Evolutionary conservation across 257 asterid species (phyloP), one percentile per base, ranked within the genome.

Genomic region (Haberlea rhodopensis): DNA sequence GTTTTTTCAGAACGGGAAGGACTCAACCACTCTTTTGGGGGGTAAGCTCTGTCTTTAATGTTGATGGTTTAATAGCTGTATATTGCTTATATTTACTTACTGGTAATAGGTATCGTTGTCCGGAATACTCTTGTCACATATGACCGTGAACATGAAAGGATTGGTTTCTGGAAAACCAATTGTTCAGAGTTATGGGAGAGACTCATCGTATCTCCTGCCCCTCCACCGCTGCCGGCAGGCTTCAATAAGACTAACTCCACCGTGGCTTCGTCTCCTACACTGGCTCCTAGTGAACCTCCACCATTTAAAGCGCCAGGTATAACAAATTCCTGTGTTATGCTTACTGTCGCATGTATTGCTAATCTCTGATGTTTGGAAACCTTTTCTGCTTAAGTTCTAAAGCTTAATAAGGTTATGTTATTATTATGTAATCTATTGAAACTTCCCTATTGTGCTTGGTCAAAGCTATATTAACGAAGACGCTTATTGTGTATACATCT

Each of bases 101-200:
- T 57, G 59, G 13, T 71, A 57, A 48, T 84, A 94, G 99, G 97
- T 67, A 90, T 94, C 40, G 51, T 94, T 75, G 99, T 94, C 51
- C 96, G 96, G 67, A 94, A 90, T 80, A 94, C 97, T 53, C 96
- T 94, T 68, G 99, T 94, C 46, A 87, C 87, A 22, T 94, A 94
- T 79, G 97, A 94, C 61, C 97, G 99, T 63, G 91, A 83, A 62
- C 87, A 87, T 76, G 97, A 90, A 73, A 87, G 76, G 69, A 70
- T 94, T 74, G 97, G 97, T 57, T 94, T 94, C 76, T 94, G 89
- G 99, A 94, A 94, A 82, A 94, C 99, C 53, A 90, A 87, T 71
- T 94, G 99, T 76, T 90, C 97, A 2, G 88, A 86, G 77, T 84
- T 94, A 62, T 94, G 99, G 99, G 85, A 85, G 75, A 83, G 84